Conservation (phyloP, 768 basidiomycete species). For the Nevesoporus exiguus region DNA sequence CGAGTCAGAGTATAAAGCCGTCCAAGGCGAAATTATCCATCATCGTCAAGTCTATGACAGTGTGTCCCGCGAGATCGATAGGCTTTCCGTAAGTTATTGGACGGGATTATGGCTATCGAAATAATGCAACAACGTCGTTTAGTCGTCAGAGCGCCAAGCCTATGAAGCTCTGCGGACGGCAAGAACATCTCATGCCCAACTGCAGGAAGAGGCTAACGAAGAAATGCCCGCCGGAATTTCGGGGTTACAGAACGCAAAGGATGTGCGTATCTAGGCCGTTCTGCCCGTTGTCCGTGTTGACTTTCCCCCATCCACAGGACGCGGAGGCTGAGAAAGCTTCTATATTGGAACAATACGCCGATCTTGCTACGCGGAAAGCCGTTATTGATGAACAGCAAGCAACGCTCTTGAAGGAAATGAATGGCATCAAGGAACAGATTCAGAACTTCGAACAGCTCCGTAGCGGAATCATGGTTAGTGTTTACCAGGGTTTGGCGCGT, state of each 20-base stretch:
- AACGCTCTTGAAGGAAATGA: slow-evolving; percentile 40
- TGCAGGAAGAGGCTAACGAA: slow-evolving; percentile 64
- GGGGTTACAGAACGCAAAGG: slow-evolving; percentile 51
- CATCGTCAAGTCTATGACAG: slow-evolving; percentile 30
- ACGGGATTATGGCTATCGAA: background rate
- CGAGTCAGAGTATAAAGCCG: slow-evolving; percentile 36
- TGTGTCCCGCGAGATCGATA: slow-evolving; percentile 29
- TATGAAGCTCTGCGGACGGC: slow-evolving; percentile 29
- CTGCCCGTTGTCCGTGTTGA: background rate
- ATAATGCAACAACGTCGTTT: background rate
- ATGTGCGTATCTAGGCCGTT: slow-evolving; percentile 36
- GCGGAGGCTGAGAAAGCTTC: slow-evolving; percentile 49
- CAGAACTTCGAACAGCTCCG: slow-evolving; percentile 47
- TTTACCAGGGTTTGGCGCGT: background rate
- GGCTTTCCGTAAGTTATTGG: slow-evolving; percentile 33
- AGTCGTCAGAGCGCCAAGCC: slow-evolving; percentile 22
- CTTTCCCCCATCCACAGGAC: slow-evolving; percentile 40
- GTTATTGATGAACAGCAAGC: slow-evolving; percentile 45
- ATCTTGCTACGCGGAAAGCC: slow-evolving; percentile 43
- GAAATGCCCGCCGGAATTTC: slow-evolving; percentile 64
- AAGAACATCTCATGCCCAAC: slow-evolving; percentile 35
- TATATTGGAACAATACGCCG: slow-evolving; percentile 47
- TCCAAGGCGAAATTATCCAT: slow-evolving; percentile 28
- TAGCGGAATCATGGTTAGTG: slow-evolving; percentile 43
- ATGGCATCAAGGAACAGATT: slow-evolving; percentile 47